Evolutionary conservation across 2,329 filamentous ascomycete species (phyloP).

Genomic region (Rutstroemia sydowiana): DNA sequence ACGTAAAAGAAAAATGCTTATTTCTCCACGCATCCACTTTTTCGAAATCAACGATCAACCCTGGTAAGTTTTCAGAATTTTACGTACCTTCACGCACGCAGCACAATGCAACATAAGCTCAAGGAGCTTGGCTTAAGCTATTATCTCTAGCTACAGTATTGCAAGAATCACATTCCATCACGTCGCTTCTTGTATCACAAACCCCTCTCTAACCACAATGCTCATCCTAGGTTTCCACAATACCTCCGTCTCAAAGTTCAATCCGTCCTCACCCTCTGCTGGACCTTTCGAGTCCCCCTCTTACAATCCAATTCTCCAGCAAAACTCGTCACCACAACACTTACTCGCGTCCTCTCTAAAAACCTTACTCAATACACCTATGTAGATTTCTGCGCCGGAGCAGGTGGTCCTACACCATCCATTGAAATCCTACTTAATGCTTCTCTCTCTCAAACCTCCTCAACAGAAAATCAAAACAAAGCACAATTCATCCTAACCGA

Average conservation of each 20-base stretch:
- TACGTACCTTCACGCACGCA: slow-evolving; percentile 9
- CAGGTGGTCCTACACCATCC: slow-evolving; percentile 60
- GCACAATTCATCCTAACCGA: slow-evolving; percentile 59
- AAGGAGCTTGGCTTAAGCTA: too few species aligned
- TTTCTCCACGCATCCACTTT: slow-evolving; percentile 53
- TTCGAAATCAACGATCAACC: slow-evolving; percentile 62
- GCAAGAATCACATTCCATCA: too few species aligned
- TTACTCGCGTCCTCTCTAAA: slow-evolving; percentile 43
- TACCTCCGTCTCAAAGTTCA: slow-evolving; percentile 59
- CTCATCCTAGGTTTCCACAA: slow-evolving; percentile 49
- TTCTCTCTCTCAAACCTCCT: slow-evolving; percentile 23
- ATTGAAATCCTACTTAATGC: slow-evolving; percentile 54
- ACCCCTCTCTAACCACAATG: not conserved
- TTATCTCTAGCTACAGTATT: too few species aligned
- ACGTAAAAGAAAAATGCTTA: slow-evolving; percentile 36
- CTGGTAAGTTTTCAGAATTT: slow-evolving; percentile 39
- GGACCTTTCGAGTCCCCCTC: slow-evolving; percentile 52
- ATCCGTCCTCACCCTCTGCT: slow-evolving; percentile 55
- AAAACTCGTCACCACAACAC: slow-evolving; percentile 49
- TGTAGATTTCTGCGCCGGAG: slow-evolving; percentile 71
- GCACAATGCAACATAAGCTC: slow-evolving; percentile 2
- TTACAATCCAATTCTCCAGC: slow-evolving; percentile 52
- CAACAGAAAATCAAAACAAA: slow-evolving; percentile 19
- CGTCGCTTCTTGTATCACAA: not conserved
- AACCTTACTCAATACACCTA: slow-evolving; percentile 50